Percentiles rank a stretch among this genome's conserved stretches.
Conservation (phyloP, 176 grass and related monocot genomes). For the Aegilops speltoides region DNA sequence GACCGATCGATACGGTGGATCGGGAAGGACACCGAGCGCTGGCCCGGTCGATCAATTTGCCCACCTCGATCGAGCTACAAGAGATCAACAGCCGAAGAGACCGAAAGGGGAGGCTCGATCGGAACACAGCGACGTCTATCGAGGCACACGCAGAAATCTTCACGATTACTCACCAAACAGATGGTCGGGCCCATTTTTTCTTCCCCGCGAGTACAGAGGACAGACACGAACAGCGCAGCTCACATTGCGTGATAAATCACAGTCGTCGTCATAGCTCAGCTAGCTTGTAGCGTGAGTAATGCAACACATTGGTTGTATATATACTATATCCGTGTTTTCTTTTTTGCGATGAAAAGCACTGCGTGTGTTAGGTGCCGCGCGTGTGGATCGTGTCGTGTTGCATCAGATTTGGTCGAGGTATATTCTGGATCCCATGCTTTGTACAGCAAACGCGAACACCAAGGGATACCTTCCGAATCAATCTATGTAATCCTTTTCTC, state of each 20-base stretch:
- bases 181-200: not conserved
- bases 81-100: not conserved
- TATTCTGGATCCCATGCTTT: not conserved
- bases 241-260: not conserved
- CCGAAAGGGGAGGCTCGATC: not conserved
- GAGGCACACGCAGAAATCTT: not conserved
- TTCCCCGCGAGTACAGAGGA: not conserved
- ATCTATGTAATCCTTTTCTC: not conserved
- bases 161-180: not conserved
- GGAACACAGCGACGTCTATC: not conserved
- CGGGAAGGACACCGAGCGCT: not conserved
- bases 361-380: not conserved
- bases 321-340: not conserved
- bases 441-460: not conserved
- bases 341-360: not conserved
- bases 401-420: not conserved
- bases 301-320: not conserved
- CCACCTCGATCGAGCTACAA: not conserved
- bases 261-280: not conserved
- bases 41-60: not conserved
- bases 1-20: not conserved
- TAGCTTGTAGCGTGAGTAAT: not conserved
- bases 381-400: no score
- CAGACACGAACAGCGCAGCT: not conserved
- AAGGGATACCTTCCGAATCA: not conserved